Conservation (phyloP, 2,329 filamentous ascomycete genomes). For the Xylogone sp. region DNA sequence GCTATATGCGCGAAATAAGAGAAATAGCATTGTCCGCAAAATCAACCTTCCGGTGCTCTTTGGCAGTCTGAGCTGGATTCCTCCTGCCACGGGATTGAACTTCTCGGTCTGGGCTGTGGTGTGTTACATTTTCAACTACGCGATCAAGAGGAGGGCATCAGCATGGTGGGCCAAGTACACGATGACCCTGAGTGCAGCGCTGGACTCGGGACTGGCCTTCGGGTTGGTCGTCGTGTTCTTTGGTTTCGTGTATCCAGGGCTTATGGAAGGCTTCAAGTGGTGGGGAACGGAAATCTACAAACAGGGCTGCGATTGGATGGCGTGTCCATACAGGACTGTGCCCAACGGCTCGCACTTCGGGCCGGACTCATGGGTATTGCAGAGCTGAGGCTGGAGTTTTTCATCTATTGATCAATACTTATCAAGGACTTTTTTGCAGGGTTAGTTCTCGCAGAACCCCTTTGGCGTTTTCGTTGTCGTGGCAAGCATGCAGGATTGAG, state of each 20-base stretch:
- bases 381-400: constrained; percentile 20
- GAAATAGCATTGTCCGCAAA: constrained; percentile 64
- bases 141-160: constrained; percentile 63
- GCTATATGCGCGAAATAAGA: constrained; percentile 59
- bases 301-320: constrained; percentile 79
- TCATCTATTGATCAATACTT: background rate
- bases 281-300: constrained; percentile 89
- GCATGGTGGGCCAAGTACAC: constrained; percentile 91
- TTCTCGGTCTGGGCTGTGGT: constrained; percentile 85
- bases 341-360: constrained; percentile 63
- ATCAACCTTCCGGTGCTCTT: constrained; percentile 82
- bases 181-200: constrained; percentile 79
- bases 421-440: background rate
- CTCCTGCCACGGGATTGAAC: constrained; percentile 80
- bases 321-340: constrained; percentile 67
- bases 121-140: constrained; percentile 79
- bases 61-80: constrained; percentile 80
- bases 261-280: constrained; percentile 72
- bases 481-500: too few relatives aligned
- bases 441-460: too few relatives aligned
- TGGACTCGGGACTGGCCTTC: constrained; percentile 80
- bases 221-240: constrained; percentile 84
- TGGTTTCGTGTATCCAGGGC: constrained; percentile 77
- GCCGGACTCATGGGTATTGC: constrained; percentile 48
- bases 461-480: too few relatives aligned